Percentiles rank a stretch among this genome's conserved stretches.
Conservation (phyloP, 2,329 filamentous ascomycete species). For the Alternaria alternata region DNA sequence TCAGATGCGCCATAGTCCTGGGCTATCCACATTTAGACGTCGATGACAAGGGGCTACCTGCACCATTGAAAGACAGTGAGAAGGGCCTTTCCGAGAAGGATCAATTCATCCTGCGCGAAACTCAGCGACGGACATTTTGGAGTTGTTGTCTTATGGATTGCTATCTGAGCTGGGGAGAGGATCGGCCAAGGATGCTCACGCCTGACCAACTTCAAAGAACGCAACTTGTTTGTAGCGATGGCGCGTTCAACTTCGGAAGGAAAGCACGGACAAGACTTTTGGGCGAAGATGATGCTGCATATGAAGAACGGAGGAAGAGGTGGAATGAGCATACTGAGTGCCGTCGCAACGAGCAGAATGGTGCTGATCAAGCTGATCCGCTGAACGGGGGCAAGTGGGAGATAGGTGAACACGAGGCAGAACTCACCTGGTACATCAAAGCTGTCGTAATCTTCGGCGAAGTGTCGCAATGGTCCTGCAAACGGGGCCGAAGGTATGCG, state of each 20-base stretch:
- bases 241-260: slow-evolving; percentile 69
- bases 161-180: slow-evolving; percentile 70
- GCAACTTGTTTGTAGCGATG: slow-evolving; percentile 73
- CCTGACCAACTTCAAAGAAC: slow-evolving; percentile 66
- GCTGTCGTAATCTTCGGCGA: slow-evolving; percentile 64
- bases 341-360: slow-evolving; percentile 4
- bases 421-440: slow-evolving; percentile 61
- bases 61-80: slow-evolving; percentile 10
- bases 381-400: slow-evolving; percentile 60
- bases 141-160: slow-evolving; percentile 78
- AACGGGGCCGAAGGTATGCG: slow-evolving; percentile 61
- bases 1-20: slow-evolving; percentile 64
- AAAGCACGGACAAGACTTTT: slow-evolving; percentile 58
- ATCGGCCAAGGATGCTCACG: slow-evolving; percentile 67
- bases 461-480: slow-evolving; percentile 66
- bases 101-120: slow-evolving; percentile 67
- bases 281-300: slow-evolving; percentile 27
- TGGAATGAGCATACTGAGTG: slow-evolving; percentile 9
- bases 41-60: slow-evolving; percentile 32
- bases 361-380: neutral
- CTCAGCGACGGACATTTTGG: slow-evolving; percentile 74
- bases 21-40: slow-evolving; percentile 42
- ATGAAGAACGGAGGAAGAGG: slow-evolving; percentile 20
- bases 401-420: slow-evolving; percentile 58
- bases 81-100: slow-evolving; percentile 39